A percentile compares a stretch with the other conserved stretches of the same genome.
Evolutionary conservation across 2,329 filamentous ascomycete species (phyloP).

Genomic region (Penicillium nordicum): DNA sequence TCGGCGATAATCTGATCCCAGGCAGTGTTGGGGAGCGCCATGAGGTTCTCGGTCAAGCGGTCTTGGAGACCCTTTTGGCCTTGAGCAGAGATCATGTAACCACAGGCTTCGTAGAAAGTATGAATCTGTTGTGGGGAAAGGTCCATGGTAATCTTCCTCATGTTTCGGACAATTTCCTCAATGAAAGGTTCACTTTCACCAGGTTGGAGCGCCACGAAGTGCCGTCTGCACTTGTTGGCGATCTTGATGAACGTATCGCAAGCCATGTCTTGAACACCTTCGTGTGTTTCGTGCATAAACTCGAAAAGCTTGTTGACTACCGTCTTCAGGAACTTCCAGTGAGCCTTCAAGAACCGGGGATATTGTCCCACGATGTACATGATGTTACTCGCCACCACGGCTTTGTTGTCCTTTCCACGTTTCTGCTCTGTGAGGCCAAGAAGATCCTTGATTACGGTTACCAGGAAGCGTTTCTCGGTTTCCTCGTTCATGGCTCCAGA

Average conservation of each 20-base stretch:
- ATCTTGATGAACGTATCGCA: constrained; percentile 99
- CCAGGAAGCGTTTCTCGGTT: constrained; percentile 95
- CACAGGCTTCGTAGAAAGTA: constrained; percentile 98
- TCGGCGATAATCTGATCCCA: constrained; percentile 94
- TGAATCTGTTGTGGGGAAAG: constrained; percentile 95
- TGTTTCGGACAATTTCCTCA: constrained; percentile 93
- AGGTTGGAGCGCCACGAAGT: constrained; percentile 93
- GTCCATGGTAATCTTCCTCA: constrained; percentile 93
- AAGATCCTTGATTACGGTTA: constrained; percentile 97
- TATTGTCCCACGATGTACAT: constrained; percentile 99
- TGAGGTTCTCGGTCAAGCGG: constrained; percentile 82
- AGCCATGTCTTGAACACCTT: constrained; percentile 99
- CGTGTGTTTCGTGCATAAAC: constrained; percentile 99
- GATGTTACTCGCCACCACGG: constrained; percentile 97
- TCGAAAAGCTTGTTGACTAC: constrained; percentile 99
- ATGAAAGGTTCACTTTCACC: constrained; percentile 96
- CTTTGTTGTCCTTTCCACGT: constrained; percentile 98
- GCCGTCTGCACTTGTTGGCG: constrained; percentile 92
- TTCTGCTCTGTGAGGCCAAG: constrained; percentile 98
- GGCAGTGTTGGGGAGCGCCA: constrained; percentile 87
- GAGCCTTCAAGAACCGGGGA: constrained; percentile 94
- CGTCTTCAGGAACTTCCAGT: constrained; percentile 99
- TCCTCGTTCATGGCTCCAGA: constrained; percentile 99
- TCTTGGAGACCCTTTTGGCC: constrained; percentile 94
- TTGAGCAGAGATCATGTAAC: constrained; percentile 98